A percentile compares a stretch with the other conserved stretches of the same genome.
phyloP scores from a whole-genome alignment of 106 monocot species.

The Vanilla planifolia region DNA sequence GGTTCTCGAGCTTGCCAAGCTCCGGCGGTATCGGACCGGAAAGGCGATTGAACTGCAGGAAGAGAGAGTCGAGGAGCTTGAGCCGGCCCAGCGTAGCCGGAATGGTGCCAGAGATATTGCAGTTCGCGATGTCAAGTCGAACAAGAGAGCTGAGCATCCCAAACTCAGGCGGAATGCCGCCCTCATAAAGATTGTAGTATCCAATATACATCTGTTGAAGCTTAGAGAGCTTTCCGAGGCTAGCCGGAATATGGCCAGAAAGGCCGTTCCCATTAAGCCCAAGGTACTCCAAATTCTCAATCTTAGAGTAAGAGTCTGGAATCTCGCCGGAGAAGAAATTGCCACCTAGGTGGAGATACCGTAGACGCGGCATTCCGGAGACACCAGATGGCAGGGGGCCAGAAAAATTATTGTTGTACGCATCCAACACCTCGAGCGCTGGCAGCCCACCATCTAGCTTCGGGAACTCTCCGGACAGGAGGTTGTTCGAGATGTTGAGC shows the following conservation, averaged over 20 bases:
- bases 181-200: constrained; percentile 59
- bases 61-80: constrained; percentile 43
- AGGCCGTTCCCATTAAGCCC: constrained; percentile 68
- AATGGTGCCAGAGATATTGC: constrained; percentile 53
- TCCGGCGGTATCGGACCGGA: constrained; percentile 56
- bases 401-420: constrained; percentile 84
- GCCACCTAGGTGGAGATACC: constrained; percentile 65
- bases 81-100: constrained; percentile 46
- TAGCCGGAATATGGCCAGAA: constrained; percentile 40
- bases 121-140: constrained; percentile 46
- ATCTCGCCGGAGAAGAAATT: constrained; percentile 74
- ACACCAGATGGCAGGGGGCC: constrained; percentile 38
- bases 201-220: constrained; percentile 62
- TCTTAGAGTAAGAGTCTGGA: constrained; percentile 32
- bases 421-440: constrained; percentile 45
- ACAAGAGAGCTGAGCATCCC: constrained; percentile 33
- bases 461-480: constrained; percentile 56
- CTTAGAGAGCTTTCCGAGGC: constrained; percentile 26
- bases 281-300: constrained; percentile 49
- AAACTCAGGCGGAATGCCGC: constrained; percentile 69
- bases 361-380: constrained; percentile 17
- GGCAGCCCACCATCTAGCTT: constrained; percentile 15
- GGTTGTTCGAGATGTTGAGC: constrained; percentile 92
- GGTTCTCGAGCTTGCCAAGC: constrained; percentile 33
- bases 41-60: constrained; percentile 54